Percentiles rank a stretch among this genome's conserved stretches.
phyloP scores from a whole-genome alignment of 352 stramenopile species.

The Elongisporangium anandrum region DNA sequence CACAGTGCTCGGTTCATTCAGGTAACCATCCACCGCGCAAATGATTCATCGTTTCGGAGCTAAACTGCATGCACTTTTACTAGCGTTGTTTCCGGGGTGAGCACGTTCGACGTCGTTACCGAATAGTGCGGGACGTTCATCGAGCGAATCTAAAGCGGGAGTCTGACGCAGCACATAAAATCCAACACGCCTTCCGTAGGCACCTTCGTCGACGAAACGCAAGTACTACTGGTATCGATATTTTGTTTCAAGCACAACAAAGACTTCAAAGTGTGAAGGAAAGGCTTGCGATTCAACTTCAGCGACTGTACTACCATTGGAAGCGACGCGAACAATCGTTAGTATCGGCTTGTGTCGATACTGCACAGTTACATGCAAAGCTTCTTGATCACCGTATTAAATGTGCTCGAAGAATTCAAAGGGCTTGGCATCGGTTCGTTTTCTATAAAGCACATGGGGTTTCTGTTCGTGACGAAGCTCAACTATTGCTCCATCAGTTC shows the following conservation, averaged over 20 bases:
- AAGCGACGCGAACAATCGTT: conserved; percentile 7
- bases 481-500: conserved; percentile 41
- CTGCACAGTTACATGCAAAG: neutral
- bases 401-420: conserved; percentile 29
- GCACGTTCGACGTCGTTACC: conserved; percentile 23
- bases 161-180: conserved; percentile 14
- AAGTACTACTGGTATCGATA: conserved; percentile 9
- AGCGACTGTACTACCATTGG: conserved; percentile 28
- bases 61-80: neutral
- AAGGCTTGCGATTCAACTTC: conserved; percentile 37
- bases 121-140: conserved; percentile 11
- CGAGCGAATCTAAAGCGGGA: conserved; percentile 8
- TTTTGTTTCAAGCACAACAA: conserved; percentile 36
- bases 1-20: conserved; percentile 26
- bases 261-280: conserved; percentile 22
- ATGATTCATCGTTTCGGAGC: neutral
- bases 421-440: conserved; percentile 28
- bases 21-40: conserved; percentile 8
- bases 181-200: conserved; percentile 21
- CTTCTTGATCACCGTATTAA: conserved; percentile 2
- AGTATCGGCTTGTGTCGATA: neutral
- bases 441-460: neutral
- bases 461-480: conserved; percentile 12
- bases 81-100: conserved; percentile 47
- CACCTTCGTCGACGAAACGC: conserved; percentile 2